Evolutionary conservation across 495 filamentous ascomycete species (phyloP), one percentile per base, ranked within the genome.

Genomic region (Neurospora hispaniola): DNA sequence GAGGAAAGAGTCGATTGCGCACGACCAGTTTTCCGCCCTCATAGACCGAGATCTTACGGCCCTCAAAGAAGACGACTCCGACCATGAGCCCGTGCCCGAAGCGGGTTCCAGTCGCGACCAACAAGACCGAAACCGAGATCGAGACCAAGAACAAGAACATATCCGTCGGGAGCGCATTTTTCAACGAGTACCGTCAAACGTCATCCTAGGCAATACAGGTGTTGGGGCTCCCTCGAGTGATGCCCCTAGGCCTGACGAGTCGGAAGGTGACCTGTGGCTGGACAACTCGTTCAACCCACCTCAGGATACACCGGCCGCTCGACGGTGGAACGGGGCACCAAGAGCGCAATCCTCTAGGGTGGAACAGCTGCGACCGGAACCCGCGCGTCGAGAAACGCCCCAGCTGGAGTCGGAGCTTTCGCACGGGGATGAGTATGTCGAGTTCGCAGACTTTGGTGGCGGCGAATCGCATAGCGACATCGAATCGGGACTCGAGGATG

Each of bases 381-480:
- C 54, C 12, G 27, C 23, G 23, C 54, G 54, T 66, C 54, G 27
- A 66, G 70, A 77, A 46, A 42, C 73, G 1, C 59, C 72, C 1
- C 72, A 71, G 41, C 38, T 73, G 8, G 79, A 78, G 18, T 42
- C 59, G 6, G 75, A 78, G 4, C 59, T 73, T 23, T 68, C 69
- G 2, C 66, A 70, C 12, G 54, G 54, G 3, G 66, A 71, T 48
- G 79, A 79, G 1, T 69, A 71, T 6, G 62, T 38, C 18, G 71
- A 74, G 14, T 78, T 77, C 46, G 48, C 42, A 11, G 75, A 73
- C 11, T 72, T 69, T 48, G 69, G 54, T 41, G 75, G 69, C 41
- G 71, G 71, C 46, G 80, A 78, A 9, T 74, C 77, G 1, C 72
- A 79, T 54, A 78, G 73, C 72, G 77, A 80, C 20, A 75, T 69